Conservation (phyloP, 495 filamentous ascomycete species). For the Amorphotheca resinae region DNA sequence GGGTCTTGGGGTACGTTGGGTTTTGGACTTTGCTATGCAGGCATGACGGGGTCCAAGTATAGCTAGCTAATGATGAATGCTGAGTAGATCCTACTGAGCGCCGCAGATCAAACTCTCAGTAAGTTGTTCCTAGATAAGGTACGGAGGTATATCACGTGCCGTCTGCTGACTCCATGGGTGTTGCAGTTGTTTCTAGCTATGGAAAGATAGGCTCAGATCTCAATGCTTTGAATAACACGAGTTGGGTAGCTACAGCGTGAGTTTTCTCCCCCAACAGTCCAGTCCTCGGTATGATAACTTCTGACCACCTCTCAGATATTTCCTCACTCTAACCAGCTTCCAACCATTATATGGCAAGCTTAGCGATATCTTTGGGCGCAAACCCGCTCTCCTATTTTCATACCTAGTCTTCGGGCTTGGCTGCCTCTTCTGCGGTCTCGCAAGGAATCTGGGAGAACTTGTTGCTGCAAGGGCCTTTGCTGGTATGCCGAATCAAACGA, state of each 20-base stretch:
- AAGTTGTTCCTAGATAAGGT: too few relatives aligned
- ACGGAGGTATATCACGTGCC: too few relatives aligned
- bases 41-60: too few relatives aligned
- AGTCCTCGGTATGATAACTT: background rate
- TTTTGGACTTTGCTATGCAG: background rate
- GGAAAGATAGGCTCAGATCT: conserved; percentile 72
- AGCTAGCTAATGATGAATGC: conserved; percentile 1
- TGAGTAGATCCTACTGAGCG: conserved; percentile 56
- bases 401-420: conserved; percentile 67
- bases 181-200: conserved; percentile 68
- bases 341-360: conserved; percentile 71
- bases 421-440: conserved; percentile 59
- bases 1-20: conserved; percentile 39
- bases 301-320: conserved; percentile 33
- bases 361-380: conserved; percentile 76
- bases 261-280: too few relatives aligned
- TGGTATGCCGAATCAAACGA: conserved; percentile 2
- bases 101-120: conserved; percentile 74
- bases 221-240: conserved; percentile 63
- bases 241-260: conserved; percentile 72
- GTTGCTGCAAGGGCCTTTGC: conserved; percentile 50
- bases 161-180: too few relatives aligned
- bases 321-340: conserved; percentile 67
- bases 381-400: conserved; percentile 56
- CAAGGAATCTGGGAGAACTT: conserved; percentile 54